These are phyloP conservation scores for Eutrema japonicum DNA, from an alignment of 345 rosid genomes.

Conservation along the genomic window DNA sequence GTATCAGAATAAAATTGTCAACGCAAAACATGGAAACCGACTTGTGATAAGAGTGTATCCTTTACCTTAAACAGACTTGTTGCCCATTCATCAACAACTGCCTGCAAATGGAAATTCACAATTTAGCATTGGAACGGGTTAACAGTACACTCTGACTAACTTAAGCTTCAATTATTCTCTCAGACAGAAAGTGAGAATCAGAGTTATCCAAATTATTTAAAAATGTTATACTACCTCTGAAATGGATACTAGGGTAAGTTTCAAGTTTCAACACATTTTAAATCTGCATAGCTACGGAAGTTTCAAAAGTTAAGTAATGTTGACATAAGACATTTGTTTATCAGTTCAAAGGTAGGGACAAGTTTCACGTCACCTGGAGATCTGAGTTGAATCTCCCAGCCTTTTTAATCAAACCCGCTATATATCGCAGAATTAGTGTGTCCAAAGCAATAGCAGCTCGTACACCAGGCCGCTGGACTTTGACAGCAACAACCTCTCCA, in stretches of 20 bases:
- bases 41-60: slow-evolving; percentile 10
- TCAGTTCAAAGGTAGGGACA: slow-evolving; percentile 17
- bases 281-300: slow-evolving; percentile 1
- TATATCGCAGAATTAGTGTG: slow-evolving; percentile 74
- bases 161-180: slow-evolving; percentile 7
- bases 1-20: neutral
- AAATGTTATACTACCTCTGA: neutral
- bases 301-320: slow-evolving; percentile 21
- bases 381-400: slow-evolving; percentile 79
- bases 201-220: neutral
- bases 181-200: slow-evolving; percentile 23
- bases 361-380: slow-evolving; percentile 63
- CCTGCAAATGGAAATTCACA: slow-evolving; percentile 58
- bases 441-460: slow-evolving; percentile 92
- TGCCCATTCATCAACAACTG: slow-evolving; percentile 96
- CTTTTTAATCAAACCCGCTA: slow-evolving; percentile 74
- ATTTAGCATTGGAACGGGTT: slow-evolving; percentile 31
- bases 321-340: neutral
- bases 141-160: slow-evolving; percentile 10
- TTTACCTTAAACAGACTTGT: slow-evolving; percentile 91
- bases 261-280: slow-evolving; percentile 15
- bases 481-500: slow-evolving; percentile 80
- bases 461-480: slow-evolving; percentile 96
- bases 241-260: slow-evolving; percentile 16
- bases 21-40: slow-evolving; percentile 26